Conservation (phyloP, 371 early-diverging fungal genomes). For the Circinella minor region DNA sequence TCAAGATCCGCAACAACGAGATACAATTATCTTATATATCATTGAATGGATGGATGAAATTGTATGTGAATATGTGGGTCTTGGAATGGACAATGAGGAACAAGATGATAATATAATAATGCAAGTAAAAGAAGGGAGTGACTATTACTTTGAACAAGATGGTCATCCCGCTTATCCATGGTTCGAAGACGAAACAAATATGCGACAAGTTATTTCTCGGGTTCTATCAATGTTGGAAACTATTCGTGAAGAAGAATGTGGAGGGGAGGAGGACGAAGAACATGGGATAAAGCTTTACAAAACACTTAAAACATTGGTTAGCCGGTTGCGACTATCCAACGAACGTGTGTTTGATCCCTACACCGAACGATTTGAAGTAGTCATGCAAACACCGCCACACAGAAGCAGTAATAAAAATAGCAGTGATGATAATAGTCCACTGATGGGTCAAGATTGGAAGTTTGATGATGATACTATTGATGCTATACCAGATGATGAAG, state of each 20-base stretch:
- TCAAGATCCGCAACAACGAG: neutral
- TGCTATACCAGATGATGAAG: neutral
- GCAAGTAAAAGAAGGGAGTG: neutral
- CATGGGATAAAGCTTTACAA: neutral
- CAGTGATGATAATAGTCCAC: neutral
- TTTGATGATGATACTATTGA: neutral
- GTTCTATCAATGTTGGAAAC: constrained; percentile 17
- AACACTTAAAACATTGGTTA: constrained; percentile 11
- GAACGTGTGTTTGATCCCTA: constrained; percentile 29
- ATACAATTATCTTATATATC: constrained; percentile 3
- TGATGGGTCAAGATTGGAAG: constrained; percentile 3
- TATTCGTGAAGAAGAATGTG: neutral
- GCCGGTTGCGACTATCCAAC: constrained; percentile 35
- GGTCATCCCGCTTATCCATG: constrained; percentile 20
- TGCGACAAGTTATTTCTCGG: constrained; percentile 16
- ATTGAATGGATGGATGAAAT: constrained; percentile 45
- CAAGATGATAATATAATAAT: neutral
- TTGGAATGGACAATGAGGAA: constrained; percentile 29
- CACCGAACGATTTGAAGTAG: constrained; percentile 5
- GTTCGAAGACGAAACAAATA: constrained; percentile 34
- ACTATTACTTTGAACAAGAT: neutral
- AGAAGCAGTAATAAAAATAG: neutral
- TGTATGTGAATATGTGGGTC: constrained; percentile 35
- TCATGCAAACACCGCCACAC: neutral
- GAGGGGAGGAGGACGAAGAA: neutral